phyloP scores from a whole-genome alignment of 1,284 basidiomycete species.

The Laetiporus sulphureus region DNA sequence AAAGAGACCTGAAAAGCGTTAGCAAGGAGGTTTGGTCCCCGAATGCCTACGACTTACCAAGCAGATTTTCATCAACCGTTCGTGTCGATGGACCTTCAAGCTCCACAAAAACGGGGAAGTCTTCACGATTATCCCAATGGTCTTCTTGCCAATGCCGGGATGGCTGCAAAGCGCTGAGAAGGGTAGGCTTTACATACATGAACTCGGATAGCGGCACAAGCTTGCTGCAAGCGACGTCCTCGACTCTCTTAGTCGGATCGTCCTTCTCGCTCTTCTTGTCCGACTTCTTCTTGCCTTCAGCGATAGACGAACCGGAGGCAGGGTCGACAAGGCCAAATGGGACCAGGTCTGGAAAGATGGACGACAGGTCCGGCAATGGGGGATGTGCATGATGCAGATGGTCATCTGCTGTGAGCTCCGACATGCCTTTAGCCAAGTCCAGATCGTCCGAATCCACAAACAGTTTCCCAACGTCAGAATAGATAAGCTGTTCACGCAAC shows the following conservation, averaged over 20 bases:
- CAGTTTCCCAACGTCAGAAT: constrained; percentile 49
- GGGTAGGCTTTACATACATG: constrained; percentile 62
- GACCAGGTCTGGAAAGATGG: constrained; percentile 61
- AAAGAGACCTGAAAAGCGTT: constrained; percentile 40
- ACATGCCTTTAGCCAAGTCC: constrained; percentile 28
- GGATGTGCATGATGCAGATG: constrained; percentile 25
- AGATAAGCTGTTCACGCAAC: constrained; percentile 52
- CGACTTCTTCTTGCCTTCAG: constrained; percentile 41
- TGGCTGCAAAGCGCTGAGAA: constrained; percentile 64
- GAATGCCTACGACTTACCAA: constrained; percentile 38
- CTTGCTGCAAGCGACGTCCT: constrained; percentile 63
- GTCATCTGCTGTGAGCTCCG: constrained; percentile 32
- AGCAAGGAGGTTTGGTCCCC: too few species aligned
- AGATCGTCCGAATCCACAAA: constrained; percentile 49
- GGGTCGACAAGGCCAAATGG: constrained; percentile 47
- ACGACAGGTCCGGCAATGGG: constrained; percentile 42
- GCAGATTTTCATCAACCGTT: constrained; percentile 39
- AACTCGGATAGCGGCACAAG: constrained; percentile 58
- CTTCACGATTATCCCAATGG: constrained; percentile 55
- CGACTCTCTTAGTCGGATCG: constrained; percentile 60
- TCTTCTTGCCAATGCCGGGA: constrained; percentile 58
- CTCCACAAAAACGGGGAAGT: constrained; percentile 44
- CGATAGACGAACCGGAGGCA: constrained; percentile 19
- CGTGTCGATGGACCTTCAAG: constrained; percentile 33
- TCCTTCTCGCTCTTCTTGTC: constrained; percentile 29